phyloP scores from a whole-genome alignment of 129 eudicot genomes.

The Lonicera japonica region DNA sequence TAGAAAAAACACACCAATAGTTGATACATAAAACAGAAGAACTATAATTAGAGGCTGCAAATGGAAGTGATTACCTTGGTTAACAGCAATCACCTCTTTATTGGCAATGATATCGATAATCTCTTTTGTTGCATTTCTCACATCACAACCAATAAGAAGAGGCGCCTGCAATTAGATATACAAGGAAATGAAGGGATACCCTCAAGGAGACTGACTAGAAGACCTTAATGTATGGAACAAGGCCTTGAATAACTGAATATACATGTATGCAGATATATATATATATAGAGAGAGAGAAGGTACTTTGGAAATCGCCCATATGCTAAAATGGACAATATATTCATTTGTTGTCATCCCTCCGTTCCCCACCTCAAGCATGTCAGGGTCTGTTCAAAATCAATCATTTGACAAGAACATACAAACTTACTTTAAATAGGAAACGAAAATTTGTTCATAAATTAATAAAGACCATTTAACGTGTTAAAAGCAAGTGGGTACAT shows the following conservation, averaged over 20 bases:
- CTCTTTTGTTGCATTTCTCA: conserved; percentile 46
- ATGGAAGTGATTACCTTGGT: conserved; percentile 51
- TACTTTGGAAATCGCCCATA: conserved; percentile 94
- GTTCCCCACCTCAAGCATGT: conserved; percentile 94
- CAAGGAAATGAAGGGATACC: background rate
- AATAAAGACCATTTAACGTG: background rate
- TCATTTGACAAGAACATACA: background rate
- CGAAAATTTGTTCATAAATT: background rate
- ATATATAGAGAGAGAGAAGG: background rate
- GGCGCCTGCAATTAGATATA: conserved; percentile 57
- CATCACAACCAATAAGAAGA: conserved; percentile 83
- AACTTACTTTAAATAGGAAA: too few relatives aligned
- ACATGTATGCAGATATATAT: too few relatives aligned
- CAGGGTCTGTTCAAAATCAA: conserved; percentile 63
- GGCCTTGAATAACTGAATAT: too few relatives aligned
- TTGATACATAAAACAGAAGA: background rate
- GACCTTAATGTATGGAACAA: background rate
- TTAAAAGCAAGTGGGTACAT: background rate
- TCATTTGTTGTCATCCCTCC: conserved; percentile 86
- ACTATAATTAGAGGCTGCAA: too few relatives aligned
- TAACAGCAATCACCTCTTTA: conserved; percentile 77
- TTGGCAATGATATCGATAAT: conserved; percentile 59
- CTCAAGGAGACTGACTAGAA: background rate
- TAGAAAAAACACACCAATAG: background rate
- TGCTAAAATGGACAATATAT: conserved; percentile 75